Base-by-base conservation (phyloP, 1,284 basidiomycete species). In the Boletus calvinii region DNA sequence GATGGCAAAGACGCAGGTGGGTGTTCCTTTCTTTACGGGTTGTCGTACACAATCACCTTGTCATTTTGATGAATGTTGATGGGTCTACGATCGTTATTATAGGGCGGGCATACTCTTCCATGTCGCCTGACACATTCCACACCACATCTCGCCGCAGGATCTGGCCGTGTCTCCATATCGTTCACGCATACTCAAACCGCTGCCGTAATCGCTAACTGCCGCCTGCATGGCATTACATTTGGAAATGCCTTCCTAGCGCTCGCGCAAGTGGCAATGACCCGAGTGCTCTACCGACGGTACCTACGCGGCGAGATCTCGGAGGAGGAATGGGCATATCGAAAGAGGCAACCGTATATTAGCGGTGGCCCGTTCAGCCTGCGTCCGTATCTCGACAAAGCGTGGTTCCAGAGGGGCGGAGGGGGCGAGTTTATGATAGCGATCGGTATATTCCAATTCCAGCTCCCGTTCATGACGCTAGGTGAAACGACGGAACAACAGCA, bases 81-180 rank as follows among this genome's bases (percentile, higher is more conserved):
- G 36, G 26, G 26, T 26, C 1, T 26, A 26, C 5, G 15, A 12
- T 15, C 18, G 36, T 42, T 24, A 0, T 15, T 36, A 15, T 59
- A 84, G 82, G 82, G 81, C 6, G 81, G 83, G 1, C 80, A 84
- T 52, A 78, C 79, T 0, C 69, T 85, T 10, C 81, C 81, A 0
- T 64, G 76, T 51, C 70, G 62, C 17, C 56, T 73, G 24, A 73
- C 72, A 0, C 61, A 62, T 20, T 56, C 63, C 4, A 77, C 77
- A 0, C 58, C 62, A 6, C 60, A 62, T 46, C 71, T 67, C 0
- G 73, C 75, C 6, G 72, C 79, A 9, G 60, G 56, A 26, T 72
- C 74, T 35, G 67, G 64, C 18, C 30, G 41, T 11, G 46, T 66
- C 4, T 49, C 51, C 12, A 56, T 59, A 20, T 52, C 57, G 2